These are phyloP conservation scores for Grosmannia serpens DNA, from an alignment of 2,329 filamentous ascomycete species.

Conservation along the genomic window DNA sequence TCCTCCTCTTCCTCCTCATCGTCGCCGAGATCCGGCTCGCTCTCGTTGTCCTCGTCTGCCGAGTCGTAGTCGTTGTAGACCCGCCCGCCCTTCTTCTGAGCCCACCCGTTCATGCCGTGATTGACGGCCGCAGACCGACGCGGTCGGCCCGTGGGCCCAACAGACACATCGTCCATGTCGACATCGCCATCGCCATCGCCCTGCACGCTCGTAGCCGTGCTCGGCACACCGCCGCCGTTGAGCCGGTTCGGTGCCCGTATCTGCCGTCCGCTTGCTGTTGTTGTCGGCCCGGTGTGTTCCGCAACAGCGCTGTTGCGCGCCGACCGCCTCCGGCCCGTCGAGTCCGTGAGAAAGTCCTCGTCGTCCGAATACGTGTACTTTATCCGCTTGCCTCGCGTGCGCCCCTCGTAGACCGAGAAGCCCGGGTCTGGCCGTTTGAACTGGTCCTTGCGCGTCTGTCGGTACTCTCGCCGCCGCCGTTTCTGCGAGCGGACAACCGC, in stretches of 20 bases:
- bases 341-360: constrained; percentile 59
- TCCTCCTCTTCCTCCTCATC: constrained; percentile 61
- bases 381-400: constrained; percentile 89
- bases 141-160: constrained; percentile 36
- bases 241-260: constrained; percentile 57
- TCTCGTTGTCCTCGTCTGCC: constrained; percentile 51
- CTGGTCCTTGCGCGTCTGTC: constrained; percentile 70
- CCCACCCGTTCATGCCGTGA: constrained; percentile 39
- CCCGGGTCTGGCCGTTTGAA: constrained; percentile 81
- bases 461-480: constrained; percentile 85
- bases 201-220: constrained; percentile 33
- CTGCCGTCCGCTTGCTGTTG: constrained; percentile 82
- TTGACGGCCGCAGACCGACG: constrained; percentile 38
- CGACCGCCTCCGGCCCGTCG: constrained; percentile 51
- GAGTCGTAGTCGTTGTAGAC: constrained; percentile 41
- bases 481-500: constrained; percentile 42
- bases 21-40: constrained; percentile 64
- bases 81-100: constrained; percentile 25
- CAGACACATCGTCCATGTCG: constrained; percentile 20
- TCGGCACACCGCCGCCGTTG: constrained; percentile 39
- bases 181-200: constrained; percentile 23
- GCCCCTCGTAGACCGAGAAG: constrained; percentile 89
- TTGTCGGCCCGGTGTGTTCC: constrained; percentile 48
- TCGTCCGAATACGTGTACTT: constrained; percentile 95
- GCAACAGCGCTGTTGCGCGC: constrained; percentile 67